These are phyloP conservation scores for Monilinia aucupariae DNA, from an alignment of 2,329 filamentous ascomycete species.

Conservation along the genomic window DNA sequence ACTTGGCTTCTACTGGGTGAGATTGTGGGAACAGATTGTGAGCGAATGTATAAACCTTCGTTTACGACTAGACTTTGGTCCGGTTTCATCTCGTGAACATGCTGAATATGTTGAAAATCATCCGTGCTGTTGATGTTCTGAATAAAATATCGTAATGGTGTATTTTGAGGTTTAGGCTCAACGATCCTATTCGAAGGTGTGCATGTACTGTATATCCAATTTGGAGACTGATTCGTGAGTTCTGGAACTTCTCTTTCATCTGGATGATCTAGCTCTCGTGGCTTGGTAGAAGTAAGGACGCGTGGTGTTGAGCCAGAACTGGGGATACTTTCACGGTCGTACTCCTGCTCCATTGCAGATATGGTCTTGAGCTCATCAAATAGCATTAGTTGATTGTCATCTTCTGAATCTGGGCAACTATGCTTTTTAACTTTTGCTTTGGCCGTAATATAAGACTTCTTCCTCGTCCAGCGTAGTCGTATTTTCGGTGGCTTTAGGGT, in stretches of 20 bases:
- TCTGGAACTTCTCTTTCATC: neutral
- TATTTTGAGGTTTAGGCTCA: neutral
- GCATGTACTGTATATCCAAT: no score
- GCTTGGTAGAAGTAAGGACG: neutral
- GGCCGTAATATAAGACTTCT: neutral
- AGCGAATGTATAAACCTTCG: no score
- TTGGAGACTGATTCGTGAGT: no score
- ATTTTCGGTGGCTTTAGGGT: no score
- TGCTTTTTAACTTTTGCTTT: neutral
- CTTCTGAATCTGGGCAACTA: neutral
- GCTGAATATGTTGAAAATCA: neutral
- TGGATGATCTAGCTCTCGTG: neutral
- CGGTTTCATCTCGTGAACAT: accelerated
- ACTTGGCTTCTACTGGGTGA: neutral
- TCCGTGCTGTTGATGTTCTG: neutral
- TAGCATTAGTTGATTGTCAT: neutral
- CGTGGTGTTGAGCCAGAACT: neutral
- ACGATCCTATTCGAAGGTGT: neutral
- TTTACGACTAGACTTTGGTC: neutral
- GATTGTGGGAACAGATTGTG: neutral
- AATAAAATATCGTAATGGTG: neutral
- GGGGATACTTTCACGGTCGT: neutral
- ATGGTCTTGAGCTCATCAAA: neutral
- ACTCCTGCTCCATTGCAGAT: neutral
- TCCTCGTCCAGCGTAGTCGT: neutral